Evolutionary conservation across 164 flowering plant species (phyloP).

Genomic region (Dillenia turbinata): DNA sequence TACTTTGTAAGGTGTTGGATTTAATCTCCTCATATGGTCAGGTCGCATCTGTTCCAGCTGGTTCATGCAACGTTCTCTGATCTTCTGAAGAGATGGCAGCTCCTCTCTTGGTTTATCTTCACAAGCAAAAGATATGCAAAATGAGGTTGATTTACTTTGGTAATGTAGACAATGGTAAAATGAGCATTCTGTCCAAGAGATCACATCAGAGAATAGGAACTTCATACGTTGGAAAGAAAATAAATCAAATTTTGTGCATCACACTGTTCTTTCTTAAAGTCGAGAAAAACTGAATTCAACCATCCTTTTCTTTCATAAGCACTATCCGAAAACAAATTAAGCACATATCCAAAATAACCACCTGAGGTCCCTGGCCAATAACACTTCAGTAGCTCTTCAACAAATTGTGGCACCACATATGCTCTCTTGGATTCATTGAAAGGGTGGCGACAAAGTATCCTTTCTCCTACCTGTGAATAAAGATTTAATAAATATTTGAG

Average conservation of each 20-base stretch:
- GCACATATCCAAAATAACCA: slow-evolving; percentile 15
- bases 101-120: slow-evolving; percentile 60
- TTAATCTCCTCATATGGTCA: slow-evolving; percentile 96
- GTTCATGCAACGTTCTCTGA: slow-evolving; percentile 70
- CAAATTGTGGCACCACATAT: slow-evolving; percentile 89
- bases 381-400: slow-evolving; percentile 95
- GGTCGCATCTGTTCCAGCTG: slow-evolving; percentile 92
- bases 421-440: slow-evolving; percentile 98
- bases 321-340: neutral
- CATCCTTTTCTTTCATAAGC: neutral
- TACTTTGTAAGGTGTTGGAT: slow-evolving; percentile 99
- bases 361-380: slow-evolving; percentile 93
- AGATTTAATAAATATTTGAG: slow-evolving; percentile 1
- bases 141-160: neutral
- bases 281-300: neutral
- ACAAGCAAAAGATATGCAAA: slow-evolving; percentile 2
- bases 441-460: slow-evolving; percentile 95
- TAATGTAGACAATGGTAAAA: neutral
- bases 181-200: neutral
- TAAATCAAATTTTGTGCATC: too few relatives aligned
- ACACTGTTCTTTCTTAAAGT: too few relatives aligned
- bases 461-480: slow-evolving; percentile 55
- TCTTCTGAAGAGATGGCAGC: slow-evolving; percentile 55
- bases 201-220: neutral
- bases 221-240: neutral